Evolutionary conservation across 495 filamentous ascomycete genomes (phyloP).

Genomic region (Tuber calosporum): DNA sequence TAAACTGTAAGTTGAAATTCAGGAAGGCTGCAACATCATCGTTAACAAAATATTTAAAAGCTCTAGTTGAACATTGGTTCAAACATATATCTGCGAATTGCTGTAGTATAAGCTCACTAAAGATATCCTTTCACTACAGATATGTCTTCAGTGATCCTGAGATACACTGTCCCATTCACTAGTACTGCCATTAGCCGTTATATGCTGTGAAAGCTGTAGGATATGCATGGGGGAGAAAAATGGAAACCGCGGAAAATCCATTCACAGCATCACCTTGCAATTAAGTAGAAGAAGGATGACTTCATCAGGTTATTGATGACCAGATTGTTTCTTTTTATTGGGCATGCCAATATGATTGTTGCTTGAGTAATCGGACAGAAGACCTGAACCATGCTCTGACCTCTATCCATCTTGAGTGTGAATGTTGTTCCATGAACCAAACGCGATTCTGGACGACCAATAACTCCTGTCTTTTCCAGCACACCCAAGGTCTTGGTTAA

Average conservation of each 20-base stretch:
- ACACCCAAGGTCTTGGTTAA: neutral
- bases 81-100: neutral
- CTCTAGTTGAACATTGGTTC: neutral
- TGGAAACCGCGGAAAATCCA: neutral
- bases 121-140: neutral
- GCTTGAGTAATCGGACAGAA: neutral
- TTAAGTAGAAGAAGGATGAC: neutral
- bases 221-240: conserved; percentile 6
- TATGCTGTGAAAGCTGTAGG: conserved; percentile 16
- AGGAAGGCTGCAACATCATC: neutral
- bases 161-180: conserved; percentile 11
- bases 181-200: conserved; percentile 10
- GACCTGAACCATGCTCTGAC: neutral
- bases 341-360: neutral
- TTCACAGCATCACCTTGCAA: conserved; percentile 5
- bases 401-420: neutral
- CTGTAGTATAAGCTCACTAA: neutral
- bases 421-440: conserved; percentile 7
- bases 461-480: conserved; percentile 6
- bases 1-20: neutral
- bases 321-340: neutral
- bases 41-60: conserved; percentile 11
- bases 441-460: neutral
- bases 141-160: conserved; percentile 8
- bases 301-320: conserved; percentile 1